These are phyloP conservation scores for Neurospora sp. DNA, from an alignment of 495 filamentous ascomycete genomes.

Conservation along the genomic window DNA sequence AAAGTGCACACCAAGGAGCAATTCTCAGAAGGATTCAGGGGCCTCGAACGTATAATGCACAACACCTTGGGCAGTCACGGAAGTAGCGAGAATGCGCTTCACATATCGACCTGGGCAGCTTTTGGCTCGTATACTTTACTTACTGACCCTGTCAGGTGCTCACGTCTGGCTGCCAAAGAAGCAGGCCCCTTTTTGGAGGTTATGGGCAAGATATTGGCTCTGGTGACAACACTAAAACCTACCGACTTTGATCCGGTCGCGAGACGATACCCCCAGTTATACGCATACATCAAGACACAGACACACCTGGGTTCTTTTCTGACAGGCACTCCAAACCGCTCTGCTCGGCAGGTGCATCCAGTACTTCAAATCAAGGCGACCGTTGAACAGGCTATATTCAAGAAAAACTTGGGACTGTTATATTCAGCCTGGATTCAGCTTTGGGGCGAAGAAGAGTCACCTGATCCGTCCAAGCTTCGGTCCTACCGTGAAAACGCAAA, in stretches of 20 bases:
- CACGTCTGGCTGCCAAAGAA: conserved; percentile 6
- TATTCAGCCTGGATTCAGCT: conserved; percentile 23
- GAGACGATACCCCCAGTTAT: background rate
- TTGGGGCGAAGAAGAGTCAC: conserved; percentile 13
- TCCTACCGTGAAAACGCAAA: conserved; percentile 11
- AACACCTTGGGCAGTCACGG: background rate
- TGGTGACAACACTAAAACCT: background rate
- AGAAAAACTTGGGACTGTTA: conserved; percentile 9
- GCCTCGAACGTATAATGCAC: background rate
- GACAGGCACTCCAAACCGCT: background rate
- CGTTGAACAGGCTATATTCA: conserved; percentile 10
- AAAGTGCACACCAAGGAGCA: background rate
- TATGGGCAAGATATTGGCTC: conserved; percentile 4
- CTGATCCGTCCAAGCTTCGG: conserved; percentile 9
- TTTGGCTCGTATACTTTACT: conserved; percentile 35
- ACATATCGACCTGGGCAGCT: conserved; percentile 20
- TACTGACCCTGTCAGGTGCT: conserved; percentile 19
- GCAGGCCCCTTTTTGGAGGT: conserved; percentile 16
- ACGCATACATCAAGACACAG: background rate
- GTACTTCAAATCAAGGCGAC: background rate
- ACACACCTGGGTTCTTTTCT: conserved; percentile 5
- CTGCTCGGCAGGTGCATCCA: background rate
- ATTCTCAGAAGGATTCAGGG: background rate
- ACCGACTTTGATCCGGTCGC: conserved; percentile 6
- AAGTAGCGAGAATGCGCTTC: conserved; percentile 7